phyloP scores from a whole-genome alignment of 1,284 basidiomycete species.

The Rhodotorula glutinis region DNA sequence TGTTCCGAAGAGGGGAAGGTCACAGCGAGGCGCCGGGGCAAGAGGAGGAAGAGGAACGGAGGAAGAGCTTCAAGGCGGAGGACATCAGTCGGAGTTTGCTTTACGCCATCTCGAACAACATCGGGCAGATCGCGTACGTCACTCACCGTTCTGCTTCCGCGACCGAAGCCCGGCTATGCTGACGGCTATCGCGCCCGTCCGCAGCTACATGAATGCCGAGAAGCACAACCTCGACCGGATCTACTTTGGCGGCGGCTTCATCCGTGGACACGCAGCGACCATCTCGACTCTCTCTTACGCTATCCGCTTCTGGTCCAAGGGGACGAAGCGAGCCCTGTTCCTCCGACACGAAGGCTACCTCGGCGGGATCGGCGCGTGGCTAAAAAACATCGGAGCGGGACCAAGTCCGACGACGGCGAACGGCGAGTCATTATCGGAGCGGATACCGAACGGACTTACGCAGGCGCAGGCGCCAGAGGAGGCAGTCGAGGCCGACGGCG shows the following conservation, averaged over 20 bases:
- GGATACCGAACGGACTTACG: not conserved
- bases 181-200: no score
- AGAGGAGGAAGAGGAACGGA: constrained; percentile 48
- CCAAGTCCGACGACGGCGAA: not conserved
- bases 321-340: constrained; percentile 93
- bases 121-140: constrained; percentile 97
- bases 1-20: constrained; percentile 75
- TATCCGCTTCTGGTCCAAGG: constrained; percentile 99
- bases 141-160: no score
- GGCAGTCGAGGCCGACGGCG: not conserved
- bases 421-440: not conserved
- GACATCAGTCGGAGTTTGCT: constrained; percentile 71
- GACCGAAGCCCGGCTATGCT: no score
- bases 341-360: constrained; percentile 97
- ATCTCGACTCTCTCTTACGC: constrained; percentile 97
- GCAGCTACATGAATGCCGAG: constrained; percentile 98
- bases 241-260: constrained; percentile 99
- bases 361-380: constrained; percentile 92
- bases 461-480: not conserved
- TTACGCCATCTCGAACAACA: constrained; percentile 98
- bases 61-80: constrained; percentile 73
- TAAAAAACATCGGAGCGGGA: constrained; percentile 69
- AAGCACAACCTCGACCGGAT: constrained; percentile 96
- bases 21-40: not conserved
- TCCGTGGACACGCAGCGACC: constrained; percentile 94